A percentile compares a stretch with the other conserved stretches of the same genome.
These are phyloP conservation scores for Macrophomina phaseolina DNA, from an alignment of 2,329 filamentous ascomycete species.

Conservation along the genomic window DNA sequence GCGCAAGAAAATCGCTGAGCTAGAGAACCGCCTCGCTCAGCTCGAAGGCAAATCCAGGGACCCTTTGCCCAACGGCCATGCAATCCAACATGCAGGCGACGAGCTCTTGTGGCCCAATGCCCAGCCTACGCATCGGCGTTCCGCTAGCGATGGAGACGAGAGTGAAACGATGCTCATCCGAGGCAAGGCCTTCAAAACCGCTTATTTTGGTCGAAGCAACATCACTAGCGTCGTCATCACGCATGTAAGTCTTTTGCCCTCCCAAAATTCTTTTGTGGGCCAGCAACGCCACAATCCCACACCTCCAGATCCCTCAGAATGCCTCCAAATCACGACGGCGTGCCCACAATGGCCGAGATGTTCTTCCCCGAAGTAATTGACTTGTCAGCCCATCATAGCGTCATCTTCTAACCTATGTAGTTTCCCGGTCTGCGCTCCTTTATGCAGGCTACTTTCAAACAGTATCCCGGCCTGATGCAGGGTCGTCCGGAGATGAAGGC, in stretches of 20 bases:
- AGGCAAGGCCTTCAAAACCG: conserved; percentile 53
- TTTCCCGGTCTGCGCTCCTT: conserved; percentile 42
- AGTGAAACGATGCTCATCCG: conserved; percentile 50
- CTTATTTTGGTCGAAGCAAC: conserved; percentile 52
- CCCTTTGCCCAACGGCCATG: conserved; percentile 32
- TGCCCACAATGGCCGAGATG: neutral
- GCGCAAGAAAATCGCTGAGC: conserved; percentile 36
- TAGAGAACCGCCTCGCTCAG: conserved; percentile 40
- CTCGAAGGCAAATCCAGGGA: conserved; percentile 37
- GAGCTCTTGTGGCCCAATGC: conserved; percentile 22
- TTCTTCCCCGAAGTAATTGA: neutral
- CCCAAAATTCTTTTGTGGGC: neutral
- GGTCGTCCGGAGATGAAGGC: conserved; percentile 42
- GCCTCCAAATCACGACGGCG: neutral
- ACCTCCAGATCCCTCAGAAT: conserved; percentile 7
- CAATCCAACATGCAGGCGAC: conserved; percentile 26
- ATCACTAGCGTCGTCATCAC: conserved; percentile 41
- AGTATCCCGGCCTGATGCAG: conserved; percentile 39
- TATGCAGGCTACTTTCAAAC: conserved; percentile 31
- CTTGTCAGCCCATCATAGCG: neutral
- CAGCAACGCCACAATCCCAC: neutral
- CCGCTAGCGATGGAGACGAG: conserved; percentile 11
- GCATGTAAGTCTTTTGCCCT: conserved; percentile 35
- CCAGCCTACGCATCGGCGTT: conserved; percentile 28
- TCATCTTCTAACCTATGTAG: conserved; percentile 31